Evolutionary conservation across 768 basidiomycete genomes (phyloP).

Genomic region (Auricularia heimuer): DNA sequence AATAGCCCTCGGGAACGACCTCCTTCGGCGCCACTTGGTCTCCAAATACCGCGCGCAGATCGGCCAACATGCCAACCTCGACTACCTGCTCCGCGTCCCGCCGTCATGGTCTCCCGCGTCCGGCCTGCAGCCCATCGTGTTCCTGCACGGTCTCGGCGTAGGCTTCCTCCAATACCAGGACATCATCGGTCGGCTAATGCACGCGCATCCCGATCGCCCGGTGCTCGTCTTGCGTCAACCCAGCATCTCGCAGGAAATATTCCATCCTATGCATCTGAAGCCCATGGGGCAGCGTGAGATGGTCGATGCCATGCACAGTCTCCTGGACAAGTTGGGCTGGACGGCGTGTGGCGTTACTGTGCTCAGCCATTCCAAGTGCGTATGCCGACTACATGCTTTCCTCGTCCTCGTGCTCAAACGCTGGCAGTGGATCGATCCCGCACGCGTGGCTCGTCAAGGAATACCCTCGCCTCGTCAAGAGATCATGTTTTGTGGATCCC

Average conservation of each 20-base stretch:
- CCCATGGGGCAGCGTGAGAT: conserved; percentile 60
- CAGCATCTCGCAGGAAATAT: conserved; percentile 77
- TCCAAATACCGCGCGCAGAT: conserved; percentile 33
- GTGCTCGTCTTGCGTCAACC: conserved; percentile 74
- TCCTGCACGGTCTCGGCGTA: conserved; percentile 83
- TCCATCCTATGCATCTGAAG: conserved; percentile 60
- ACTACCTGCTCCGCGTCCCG: conserved; percentile 70
- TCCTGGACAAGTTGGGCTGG: conserved; percentile 61
- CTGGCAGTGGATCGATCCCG: conserved; percentile 58
- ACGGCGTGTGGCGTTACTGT: conserved; percentile 52
- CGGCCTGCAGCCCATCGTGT: conserved; percentile 63
- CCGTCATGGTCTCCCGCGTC: conserved; percentile 46
- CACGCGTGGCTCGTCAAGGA: conserved; percentile 89
- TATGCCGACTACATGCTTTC: not conserved
- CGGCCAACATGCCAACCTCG: conserved; percentile 51
- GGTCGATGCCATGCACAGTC: conserved; percentile 41
- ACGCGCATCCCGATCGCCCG: conserved; percentile 52
- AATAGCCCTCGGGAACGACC: conserved; percentile 39
- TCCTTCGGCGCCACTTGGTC: conserved; percentile 36
- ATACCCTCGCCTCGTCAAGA: conserved; percentile 51
- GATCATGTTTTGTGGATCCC: conserved; percentile 88
- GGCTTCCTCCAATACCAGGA: conserved; percentile 63
- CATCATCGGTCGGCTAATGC: conserved; percentile 50
- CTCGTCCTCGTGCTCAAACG: conserved; percentile 5
- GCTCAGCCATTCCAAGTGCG: conserved; percentile 81